These are phyloP conservation scores for carrot (Daucus carota) DNA, from an alignment of 129 eudicot genomes.

Conservation along the genomic window DNA sequence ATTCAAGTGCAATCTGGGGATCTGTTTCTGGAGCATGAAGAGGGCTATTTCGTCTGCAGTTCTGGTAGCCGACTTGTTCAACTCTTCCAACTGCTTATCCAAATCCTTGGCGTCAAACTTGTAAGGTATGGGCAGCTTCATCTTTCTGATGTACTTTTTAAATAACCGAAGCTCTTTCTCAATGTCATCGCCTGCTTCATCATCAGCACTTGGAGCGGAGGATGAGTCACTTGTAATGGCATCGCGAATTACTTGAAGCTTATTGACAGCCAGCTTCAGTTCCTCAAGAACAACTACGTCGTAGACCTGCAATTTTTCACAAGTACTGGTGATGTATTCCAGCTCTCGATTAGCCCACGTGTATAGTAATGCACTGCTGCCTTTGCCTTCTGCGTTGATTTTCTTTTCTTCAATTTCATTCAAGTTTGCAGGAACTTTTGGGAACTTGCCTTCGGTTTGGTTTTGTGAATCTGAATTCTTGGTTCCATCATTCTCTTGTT, in stretches of 20 bases:
- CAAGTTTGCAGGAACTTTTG: not conserved
- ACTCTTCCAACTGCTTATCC: not conserved
- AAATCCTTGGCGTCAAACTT: slow-evolving; percentile 11
- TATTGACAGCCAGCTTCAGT: not conserved
- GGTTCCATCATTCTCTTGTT: not conserved
- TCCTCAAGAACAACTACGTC: not conserved
- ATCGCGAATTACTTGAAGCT: not conserved
- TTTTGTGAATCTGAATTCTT: not conserved
- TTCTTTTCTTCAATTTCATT: not conserved
- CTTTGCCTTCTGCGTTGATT: not conserved
- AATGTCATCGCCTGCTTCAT: not conserved
- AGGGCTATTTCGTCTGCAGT: slow-evolving; percentile 5
- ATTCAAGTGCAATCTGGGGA: slow-evolving; percentile 25
- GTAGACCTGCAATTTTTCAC: not conserved
- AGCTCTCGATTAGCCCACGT: not conserved
- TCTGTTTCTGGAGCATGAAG: not conserved
- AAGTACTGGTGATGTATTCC: not conserved
- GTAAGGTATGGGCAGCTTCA: slow-evolving; percentile 37
- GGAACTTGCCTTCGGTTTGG: not conserved
- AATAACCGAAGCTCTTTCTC: slow-evolving; percentile 17
- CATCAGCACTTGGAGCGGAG: not conserved
- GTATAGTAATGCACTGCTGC: not conserved
- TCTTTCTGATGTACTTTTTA: slow-evolving; percentile 26
- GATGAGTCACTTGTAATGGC: not conserved
- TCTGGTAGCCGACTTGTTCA: not conserved